Evolutionary conservation across 768 basidiomycete species (phyloP).

Genomic region (Collybia mongolica): DNA sequence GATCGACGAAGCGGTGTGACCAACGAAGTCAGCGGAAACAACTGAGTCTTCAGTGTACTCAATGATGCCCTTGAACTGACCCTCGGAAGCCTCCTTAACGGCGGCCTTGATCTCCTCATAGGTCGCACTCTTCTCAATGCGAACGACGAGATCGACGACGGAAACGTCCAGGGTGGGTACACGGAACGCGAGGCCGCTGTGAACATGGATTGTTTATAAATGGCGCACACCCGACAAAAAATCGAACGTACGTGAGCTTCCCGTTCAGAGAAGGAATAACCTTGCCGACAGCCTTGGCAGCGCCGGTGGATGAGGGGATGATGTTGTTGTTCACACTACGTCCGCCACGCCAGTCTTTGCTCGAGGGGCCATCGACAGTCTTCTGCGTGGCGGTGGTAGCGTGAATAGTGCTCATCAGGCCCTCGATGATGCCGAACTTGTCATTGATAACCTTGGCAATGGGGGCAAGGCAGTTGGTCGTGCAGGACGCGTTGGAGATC

Average conservation of each 20-base stretch:
- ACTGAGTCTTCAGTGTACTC: conserved; percentile 93
- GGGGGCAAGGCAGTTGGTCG: conserved; percentile 99
- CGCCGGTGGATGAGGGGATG: conserved; percentile 98
- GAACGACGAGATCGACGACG: conserved; percentile 95
- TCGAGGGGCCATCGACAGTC: conserved; percentile 91
- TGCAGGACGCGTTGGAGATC: conserved; percentile 99
- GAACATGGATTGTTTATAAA: background rate
- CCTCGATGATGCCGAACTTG: conserved; percentile 95
- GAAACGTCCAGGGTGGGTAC: conserved; percentile 96
- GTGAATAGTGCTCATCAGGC: conserved; percentile 98
- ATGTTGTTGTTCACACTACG: conserved; percentile 98
- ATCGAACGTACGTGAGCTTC: conserved; percentile 82
- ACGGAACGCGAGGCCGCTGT: conserved; percentile 93
- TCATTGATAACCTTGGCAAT: conserved; percentile 98
- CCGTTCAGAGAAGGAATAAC: conserved; percentile 96
- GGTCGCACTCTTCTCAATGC: conserved; percentile 78
- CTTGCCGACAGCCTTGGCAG: conserved; percentile 98
- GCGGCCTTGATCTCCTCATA: conserved; percentile 92
- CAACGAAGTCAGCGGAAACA: conserved; percentile 93
- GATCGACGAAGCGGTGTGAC: conserved; percentile 76
- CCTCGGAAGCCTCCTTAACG: conserved; percentile 76
- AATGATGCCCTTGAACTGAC: conserved; percentile 68
- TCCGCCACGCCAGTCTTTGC: conserved; percentile 97
- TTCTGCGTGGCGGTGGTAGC: conserved; percentile 95
- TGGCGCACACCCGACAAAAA: background rate